Evolutionary conservation across 2,329 filamentous ascomycete species (phyloP), one percentile per base, ranked within the genome.

Genomic region (Phaeosphaeriaceae sp.): DNA sequence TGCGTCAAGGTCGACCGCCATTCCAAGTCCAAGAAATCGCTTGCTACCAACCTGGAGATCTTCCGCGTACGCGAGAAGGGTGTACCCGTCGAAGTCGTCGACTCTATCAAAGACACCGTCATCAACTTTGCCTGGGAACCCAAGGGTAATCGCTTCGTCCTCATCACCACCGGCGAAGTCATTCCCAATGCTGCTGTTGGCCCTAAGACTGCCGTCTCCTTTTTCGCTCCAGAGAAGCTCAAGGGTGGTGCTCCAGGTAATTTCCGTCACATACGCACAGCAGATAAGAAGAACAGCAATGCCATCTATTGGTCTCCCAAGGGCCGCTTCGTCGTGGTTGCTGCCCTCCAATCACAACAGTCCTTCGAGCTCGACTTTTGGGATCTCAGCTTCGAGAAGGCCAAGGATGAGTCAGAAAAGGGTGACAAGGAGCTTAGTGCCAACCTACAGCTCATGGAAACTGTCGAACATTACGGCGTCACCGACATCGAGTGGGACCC

Each of bases 41-140:
- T 96, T 67, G 93, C 92, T 54, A 99, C 94, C 26, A 97, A 96
- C 63, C 85, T 99, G 29, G 94, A 99, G 75, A 97, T 99, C 71
- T 99, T 99, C 88, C 90, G 94, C 53, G 85, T 99, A 64, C 87
- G 86, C 73, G 94, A 99, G 77, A 99, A 99, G 84, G 93, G 94
- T 62, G 94, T 99, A 2, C 94, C 94, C 1, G 93, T 99, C 46
- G 94, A 99, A 76, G 94, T 97, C 48, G 92, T 99, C 42, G 94
- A 99, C 76, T 92, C 88, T 45, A 89, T 99, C 77, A 97, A 97
- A 79, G 94, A 97, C 70, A 96, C 92, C 1, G 94, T 99, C 64
- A 96, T 99, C 79, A 99, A 99, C 81, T 99, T 99, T 72, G 92
- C 94, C 8, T 99, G 94, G 94, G 94, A 99, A 73, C 94, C 94